These are phyloP conservation scores for Naganishia randhawae DNA, from an alignment of 768 basidiomycete species.

Conservation along the genomic window DNA sequence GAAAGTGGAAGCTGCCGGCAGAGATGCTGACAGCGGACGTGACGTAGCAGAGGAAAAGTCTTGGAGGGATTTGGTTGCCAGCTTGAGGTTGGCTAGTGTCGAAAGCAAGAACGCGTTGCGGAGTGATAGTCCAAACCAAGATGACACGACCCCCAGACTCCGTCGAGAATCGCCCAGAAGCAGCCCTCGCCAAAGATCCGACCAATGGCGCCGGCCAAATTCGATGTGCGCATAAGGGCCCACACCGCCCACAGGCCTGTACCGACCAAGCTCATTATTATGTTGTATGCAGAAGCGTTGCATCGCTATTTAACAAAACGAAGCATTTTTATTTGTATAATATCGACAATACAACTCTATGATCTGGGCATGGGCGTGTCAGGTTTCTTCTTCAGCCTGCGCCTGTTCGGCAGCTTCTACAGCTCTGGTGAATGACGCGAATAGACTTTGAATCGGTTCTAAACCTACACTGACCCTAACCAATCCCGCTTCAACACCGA, in stretches of 20 bases:
- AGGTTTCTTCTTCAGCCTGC: slow-evolving; percentile 6
- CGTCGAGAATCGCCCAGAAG: not conserved
- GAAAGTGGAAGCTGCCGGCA: not conserved
- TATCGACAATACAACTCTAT: slow-evolving; percentile 5
- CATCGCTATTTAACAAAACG: not conserved
- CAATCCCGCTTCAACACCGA: slow-evolving; percentile 76
- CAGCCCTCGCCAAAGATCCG: not conserved
- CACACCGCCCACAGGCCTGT: no score
- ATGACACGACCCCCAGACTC: not conserved
- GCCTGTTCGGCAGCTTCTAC: slow-evolving; percentile 68
- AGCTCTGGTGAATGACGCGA: slow-evolving; percentile 62
- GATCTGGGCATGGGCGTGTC: not conserved
- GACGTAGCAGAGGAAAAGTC: not conserved
- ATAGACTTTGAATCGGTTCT: slow-evolving; percentile 64
- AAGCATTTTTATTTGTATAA: not conserved
- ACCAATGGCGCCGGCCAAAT: not conserved
- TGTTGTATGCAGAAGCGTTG: not conserved
- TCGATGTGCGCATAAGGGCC: not conserved
- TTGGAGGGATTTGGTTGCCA: not conserved
- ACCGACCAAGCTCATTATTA: no score
- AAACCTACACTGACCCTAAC: slow-evolving; percentile 88
- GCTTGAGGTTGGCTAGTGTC: not conserved
- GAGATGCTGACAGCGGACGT: not conserved
- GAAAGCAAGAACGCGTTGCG: no score
- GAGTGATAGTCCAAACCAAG: no score